These are phyloP conservation scores for Cystobasidium tubakii DNA, from an alignment of 768 basidiomycete genomes.

Conservation along the genomic window DNA sequence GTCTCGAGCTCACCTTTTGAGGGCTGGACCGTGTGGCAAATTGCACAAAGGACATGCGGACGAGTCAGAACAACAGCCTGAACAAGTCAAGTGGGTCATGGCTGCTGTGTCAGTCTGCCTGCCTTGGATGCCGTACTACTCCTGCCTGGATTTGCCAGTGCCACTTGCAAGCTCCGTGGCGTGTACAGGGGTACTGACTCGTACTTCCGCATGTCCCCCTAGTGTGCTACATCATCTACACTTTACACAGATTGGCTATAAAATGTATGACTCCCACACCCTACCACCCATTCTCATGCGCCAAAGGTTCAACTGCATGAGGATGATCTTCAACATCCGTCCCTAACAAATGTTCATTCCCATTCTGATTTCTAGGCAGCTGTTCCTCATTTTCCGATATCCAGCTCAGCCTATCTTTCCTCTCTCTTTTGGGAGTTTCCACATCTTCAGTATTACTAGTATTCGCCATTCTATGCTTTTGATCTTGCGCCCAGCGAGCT, in stretches of 20 bases:
- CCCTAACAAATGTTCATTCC: neutral
- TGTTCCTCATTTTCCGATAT: conserved; percentile 27
- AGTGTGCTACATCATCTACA: no score
- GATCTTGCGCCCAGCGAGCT: conserved; percentile 33
- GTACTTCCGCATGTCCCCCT: no score
- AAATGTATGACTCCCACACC: no score
- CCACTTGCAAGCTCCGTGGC: no score
- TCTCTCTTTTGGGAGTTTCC: conserved; percentile 1
- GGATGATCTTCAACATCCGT: neutral
- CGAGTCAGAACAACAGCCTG: no score
- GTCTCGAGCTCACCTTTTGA: neutral
- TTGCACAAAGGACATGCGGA: neutral
- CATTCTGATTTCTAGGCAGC: neutral
- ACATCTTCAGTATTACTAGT: neutral
- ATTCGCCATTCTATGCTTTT: conserved; percentile 7
- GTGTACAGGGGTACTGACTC: no score
- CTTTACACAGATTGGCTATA: no score
- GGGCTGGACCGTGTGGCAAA: neutral
- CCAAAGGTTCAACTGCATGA: neutral
- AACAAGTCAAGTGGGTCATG: no score
- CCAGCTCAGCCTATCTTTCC: conserved; percentile 30
- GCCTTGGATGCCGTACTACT: no score
- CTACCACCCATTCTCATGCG: neutral
- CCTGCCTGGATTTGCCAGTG: no score
- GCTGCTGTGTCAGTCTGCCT: no score